Evolutionary conservation across 352 stramenopile species (phyloP).

Genomic region (Phytophthora rubi): DNA sequence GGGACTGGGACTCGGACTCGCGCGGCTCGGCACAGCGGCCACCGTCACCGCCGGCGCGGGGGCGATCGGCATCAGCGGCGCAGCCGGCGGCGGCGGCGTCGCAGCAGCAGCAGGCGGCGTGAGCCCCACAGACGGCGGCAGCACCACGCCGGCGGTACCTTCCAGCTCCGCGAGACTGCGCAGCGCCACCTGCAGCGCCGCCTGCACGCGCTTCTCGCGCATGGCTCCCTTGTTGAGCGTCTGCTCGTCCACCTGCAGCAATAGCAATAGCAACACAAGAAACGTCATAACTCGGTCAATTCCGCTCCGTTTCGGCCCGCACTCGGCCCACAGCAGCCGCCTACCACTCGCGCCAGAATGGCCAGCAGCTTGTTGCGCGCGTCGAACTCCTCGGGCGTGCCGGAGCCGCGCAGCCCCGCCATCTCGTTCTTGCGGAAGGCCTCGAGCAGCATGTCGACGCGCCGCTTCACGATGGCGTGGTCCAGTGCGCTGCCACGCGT

Average conservation of each 20-base stretch:
- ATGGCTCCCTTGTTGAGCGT: slow-evolving; percentile 43
- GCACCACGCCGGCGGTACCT: slow-evolving; percentile 5
- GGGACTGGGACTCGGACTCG: slow-evolving; percentile 19
- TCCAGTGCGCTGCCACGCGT: slow-evolving; percentile 34
- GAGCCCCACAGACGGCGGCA: slow-evolving; percentile 6
- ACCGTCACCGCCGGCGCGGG: slow-evolving; percentile 22
- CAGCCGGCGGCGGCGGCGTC: not conserved
- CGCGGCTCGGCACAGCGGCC: slow-evolving; percentile 4
- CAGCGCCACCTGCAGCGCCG: slow-evolving; percentile 33
- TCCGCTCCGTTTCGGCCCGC: not conserved
- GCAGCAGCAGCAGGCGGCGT: slow-evolving; percentile 14
- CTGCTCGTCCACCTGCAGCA: slow-evolving; percentile 45
- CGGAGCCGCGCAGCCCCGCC: slow-evolving; percentile 39
- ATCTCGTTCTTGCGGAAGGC: slow-evolving; percentile 48
- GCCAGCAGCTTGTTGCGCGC: slow-evolving; percentile 48
- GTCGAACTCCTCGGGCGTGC: slow-evolving; percentile 42
- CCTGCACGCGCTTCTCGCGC: slow-evolving; percentile 44
- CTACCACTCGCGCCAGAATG: slow-evolving; percentile 39
- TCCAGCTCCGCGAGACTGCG: slow-evolving; percentile 35
- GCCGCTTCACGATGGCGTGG: slow-evolving; percentile 47
- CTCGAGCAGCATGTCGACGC: slow-evolving; percentile 48
- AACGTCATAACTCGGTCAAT: slow-evolving; percentile 17
- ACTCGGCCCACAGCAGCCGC: not conserved
- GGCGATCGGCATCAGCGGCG: slow-evolving; percentile 38
- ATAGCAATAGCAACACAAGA: not conserved